Base-by-base conservation (phyloP, 2,329 filamentous ascomycete genomes). In the Fusarium sp. region DNA sequence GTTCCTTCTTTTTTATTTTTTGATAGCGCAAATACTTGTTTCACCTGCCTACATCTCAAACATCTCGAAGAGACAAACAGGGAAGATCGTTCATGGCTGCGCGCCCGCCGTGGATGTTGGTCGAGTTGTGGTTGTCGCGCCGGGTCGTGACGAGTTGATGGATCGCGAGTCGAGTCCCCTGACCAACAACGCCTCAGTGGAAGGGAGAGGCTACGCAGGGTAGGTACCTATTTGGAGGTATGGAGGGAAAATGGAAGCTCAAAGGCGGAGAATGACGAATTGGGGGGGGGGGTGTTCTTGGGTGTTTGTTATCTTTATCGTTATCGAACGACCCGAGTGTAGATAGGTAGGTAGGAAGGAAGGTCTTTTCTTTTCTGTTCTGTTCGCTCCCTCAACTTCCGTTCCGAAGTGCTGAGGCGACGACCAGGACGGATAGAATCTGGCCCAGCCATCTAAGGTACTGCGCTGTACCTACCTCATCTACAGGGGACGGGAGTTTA, bases 31-130 rank as follows among this genome's bases (percentile, higher is more conserved):
- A 70, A 64, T 28, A 38, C 61, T 55, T 69, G 31, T 57, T 72
- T 47, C 62, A 36, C 63, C 65, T 49, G 57, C 39, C n/a, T 60
- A 70, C 63, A 71, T 52, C 66, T 78, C 61, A 78, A 67, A 60
- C 77, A 79, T 77, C 63, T 72, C 70, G 74, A 71, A 75, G 59
- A 55, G 64, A 35, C 54, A 66, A 35, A 66, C 60, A 51, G 45
- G 63, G 67, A 39, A 63, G 59, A 49, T 28, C 51, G 63, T 56
- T 73, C 74, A 78, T 78, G 66, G 54, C 71, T 75, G 69, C 67
- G 75, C 74, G 72, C 73, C 54, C 71, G 73, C 73, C 57, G 67
- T 69, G 58, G 73, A 33, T 56, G 31, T 54, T 51, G 35, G 64
- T 57, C 45, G 58, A 38, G 63, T 56, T 28, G 44, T 47, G 39